A percentile compares a stretch with the other conserved stretches of the same genome.
phyloP scores from a whole-genome alignment of 2,329 filamentous ascomycete genomes.

The Cladophialophora exuberans region DNA sequence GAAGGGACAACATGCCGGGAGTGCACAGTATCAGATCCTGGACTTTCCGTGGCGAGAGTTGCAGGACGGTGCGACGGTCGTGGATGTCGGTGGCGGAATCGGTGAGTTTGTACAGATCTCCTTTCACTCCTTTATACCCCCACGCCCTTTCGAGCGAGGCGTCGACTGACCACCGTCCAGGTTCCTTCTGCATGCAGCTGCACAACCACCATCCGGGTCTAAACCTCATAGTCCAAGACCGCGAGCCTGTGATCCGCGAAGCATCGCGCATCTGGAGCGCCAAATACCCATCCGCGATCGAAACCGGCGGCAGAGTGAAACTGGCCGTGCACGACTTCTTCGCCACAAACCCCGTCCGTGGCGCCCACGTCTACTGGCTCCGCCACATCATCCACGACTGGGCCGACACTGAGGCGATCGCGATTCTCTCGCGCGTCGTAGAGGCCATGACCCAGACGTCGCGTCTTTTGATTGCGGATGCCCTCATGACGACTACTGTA shows the following conservation, averaged over 20 bases:
- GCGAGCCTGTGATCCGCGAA: conserved; percentile 11
- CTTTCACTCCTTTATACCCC: too few species aligned
- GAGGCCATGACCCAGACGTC: conserved; percentile 10
- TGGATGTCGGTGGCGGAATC: conserved; percentile 17
- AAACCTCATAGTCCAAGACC: conserved; percentile 14
- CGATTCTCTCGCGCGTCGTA: conserved; percentile 5
- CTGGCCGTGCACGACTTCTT: conserved; percentile 12
- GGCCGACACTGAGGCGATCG: conserved; percentile 5
- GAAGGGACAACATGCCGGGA: background rate
- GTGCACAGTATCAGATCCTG: background rate
- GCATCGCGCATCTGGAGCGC: conserved; percentile 1
- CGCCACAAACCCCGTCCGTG: conserved; percentile 1
- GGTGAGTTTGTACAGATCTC: background rate
- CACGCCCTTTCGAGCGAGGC: too few species aligned
- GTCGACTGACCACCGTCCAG: background rate
- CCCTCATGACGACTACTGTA: conserved; percentile 7
- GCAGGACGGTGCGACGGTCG: conserved; percentile 1
- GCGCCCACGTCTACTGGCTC: conserved; percentile 17
- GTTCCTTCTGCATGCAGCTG: conserved; percentile 15
- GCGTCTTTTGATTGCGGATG: conserved; percentile 8
- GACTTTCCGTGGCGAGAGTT: conserved; percentile 13
- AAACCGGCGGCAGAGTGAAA: background rate
- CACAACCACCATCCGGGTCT: conserved; percentile 3
- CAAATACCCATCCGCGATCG: background rate
- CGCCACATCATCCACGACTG: conserved; percentile 18